phyloP scores from a whole-genome alignment of 768 basidiomycete genomes.

The Lentinula guzmanii region DNA sequence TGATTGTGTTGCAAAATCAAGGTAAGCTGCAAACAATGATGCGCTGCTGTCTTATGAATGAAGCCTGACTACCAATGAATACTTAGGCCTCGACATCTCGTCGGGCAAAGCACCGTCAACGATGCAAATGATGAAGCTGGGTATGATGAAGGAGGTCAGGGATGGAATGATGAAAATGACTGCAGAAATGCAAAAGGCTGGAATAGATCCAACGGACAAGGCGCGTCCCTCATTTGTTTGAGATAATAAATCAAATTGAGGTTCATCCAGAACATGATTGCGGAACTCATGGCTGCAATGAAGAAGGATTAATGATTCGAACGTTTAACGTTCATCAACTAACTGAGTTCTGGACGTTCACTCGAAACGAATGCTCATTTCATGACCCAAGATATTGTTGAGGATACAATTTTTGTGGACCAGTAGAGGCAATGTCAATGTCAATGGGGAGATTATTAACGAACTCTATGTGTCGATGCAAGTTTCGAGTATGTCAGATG shows the following conservation, averaged over 20 bases:
- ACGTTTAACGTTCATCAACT: no score
- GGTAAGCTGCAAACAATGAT: constrained; percentile 23
- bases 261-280: neutral
- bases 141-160: constrained; percentile 47
- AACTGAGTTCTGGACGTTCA: no score
- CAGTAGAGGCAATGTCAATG: no score
- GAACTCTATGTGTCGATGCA: no score
- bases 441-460: no score
- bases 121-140: constrained; percentile 49
- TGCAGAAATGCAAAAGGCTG: constrained; percentile 50
- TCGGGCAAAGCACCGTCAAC: constrained; percentile 39
- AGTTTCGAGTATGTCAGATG: neutral
- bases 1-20: constrained; percentile 38
- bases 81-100: constrained; percentile 42
- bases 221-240: neutral
- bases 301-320: neutral
- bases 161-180: constrained; percentile 37
- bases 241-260: neutral
- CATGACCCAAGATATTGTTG: no score
- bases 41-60: neutral
- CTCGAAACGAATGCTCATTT: no score
- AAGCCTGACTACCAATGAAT: neutral
- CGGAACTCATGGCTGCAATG: constrained; percentile 6
- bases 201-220: constrained; percentile 34
- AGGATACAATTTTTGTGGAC: no score